A percentile compares a stretch with the other conserved stretches of the same genome.
Conservation (phyloP, 306 rosid species). For the Pachyrhizus erosus region DNA sequence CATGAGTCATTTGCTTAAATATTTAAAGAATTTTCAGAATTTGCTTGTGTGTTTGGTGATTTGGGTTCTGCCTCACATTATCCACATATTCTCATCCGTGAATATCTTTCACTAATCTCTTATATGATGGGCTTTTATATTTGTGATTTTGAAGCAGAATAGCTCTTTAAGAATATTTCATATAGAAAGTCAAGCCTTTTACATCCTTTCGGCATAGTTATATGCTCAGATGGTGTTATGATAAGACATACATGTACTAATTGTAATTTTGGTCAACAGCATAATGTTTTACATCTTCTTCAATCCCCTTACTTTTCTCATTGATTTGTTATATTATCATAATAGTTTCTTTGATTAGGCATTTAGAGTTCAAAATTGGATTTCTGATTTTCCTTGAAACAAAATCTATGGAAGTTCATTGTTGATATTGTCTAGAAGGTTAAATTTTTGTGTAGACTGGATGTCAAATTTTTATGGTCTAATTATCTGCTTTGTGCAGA, state of each 20-base stretch:
- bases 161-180: background rate
- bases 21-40: background rate
- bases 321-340: conserved; percentile 9
- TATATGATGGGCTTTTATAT: background rate
- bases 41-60: background rate
- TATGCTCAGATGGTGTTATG: background rate
- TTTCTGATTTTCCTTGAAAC: background rate
- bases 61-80: background rate
- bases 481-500: conserved; percentile 4
- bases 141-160: no score
- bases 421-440: background rate
- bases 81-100: background rate
- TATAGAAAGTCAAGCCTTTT: background rate
- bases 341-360: conserved; percentile 9
- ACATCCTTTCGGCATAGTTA: background rate
- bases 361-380: conserved; percentile 1
- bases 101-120: background rate
- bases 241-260: background rate
- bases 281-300: conserved; percentile 5
- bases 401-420: background rate
- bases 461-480: background rate
- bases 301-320: background rate
- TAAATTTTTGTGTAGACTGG: background rate
- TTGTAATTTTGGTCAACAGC: conserved; percentile 7
- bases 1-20: background rate